Conservation (phyloP, 208 protist genomes). For the Wallacemonas sp. region DNA sequence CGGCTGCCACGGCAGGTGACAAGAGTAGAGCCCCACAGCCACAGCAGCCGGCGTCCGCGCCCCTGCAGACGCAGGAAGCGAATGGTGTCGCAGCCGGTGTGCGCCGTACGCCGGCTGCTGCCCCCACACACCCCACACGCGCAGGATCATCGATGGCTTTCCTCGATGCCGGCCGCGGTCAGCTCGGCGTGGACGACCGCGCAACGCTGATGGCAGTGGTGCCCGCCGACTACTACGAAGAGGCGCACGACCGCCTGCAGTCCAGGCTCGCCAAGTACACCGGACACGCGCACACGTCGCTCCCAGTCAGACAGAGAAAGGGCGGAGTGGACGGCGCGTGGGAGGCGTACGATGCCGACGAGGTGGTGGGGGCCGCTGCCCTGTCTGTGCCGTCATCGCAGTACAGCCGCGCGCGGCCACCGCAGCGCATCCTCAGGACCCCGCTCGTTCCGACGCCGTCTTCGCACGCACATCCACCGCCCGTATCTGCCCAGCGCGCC, state of each 20-base stretch:
- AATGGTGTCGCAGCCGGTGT: not conserved
- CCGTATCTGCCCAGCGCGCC: not conserved
- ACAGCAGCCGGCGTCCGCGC: no score
- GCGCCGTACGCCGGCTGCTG: not conserved
- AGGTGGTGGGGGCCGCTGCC: not conserved
- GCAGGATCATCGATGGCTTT: not conserved
- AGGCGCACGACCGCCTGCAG: constrained; percentile 1
- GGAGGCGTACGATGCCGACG: not conserved
- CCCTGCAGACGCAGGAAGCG: no score
- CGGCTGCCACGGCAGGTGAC: not conserved
- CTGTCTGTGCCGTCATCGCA: not conserved
- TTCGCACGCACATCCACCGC: not conserved
- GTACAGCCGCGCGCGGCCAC: no score
- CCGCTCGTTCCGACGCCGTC: not conserved
- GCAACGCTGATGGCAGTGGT: not conserved
- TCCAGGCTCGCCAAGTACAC: constrained; percentile 10
- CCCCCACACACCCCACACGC: not conserved
- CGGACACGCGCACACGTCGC: not conserved
- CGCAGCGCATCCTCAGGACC: not conserved
- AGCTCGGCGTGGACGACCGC: not conserved
- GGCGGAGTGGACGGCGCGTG: not conserved
- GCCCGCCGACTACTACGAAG: not conserved
- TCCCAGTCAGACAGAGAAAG: not conserved
- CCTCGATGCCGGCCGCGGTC: not conserved
- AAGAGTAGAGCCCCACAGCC: no score